These are phyloP conservation scores for Brassica hybrid DNA, from an alignment of 441 rosid genomes.

Conservation along the genomic window DNA sequence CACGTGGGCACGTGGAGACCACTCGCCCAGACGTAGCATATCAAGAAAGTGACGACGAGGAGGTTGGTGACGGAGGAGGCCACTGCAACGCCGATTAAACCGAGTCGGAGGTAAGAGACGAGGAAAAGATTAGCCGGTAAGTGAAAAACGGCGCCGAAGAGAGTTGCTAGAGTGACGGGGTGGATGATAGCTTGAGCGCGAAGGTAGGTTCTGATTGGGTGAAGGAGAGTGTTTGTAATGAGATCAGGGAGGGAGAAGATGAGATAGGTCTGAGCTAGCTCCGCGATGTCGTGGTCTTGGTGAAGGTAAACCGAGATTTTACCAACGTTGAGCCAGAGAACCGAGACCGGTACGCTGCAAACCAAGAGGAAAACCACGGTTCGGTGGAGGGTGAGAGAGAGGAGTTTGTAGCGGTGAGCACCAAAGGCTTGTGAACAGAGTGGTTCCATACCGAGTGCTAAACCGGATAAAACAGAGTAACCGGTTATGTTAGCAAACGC, in stretches of 20 bases:
- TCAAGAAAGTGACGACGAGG: slow-evolving; percentile 54
- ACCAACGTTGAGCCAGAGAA: slow-evolving; percentile 74
- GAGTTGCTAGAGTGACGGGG: slow-evolving; percentile 78
- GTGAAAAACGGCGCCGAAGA: slow-evolving; percentile 70
- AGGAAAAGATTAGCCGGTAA: slow-evolving; percentile 70
- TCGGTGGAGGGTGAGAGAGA: slow-evolving; percentile 91
- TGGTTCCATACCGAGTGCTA: slow-evolving; percentile 93
- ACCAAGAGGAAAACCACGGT: slow-evolving; percentile 70
- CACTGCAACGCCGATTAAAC: slow-evolving; percentile 76
- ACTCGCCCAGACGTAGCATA: slow-evolving; percentile 55
- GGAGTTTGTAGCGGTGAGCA: slow-evolving; percentile 78
- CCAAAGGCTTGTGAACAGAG: slow-evolving; percentile 97
- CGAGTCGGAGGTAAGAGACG: slow-evolving; percentile 64
- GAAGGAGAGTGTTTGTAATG: slow-evolving; percentile 74
- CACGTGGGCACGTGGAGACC: slow-evolving; percentile 64
- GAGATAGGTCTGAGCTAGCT: slow-evolving; percentile 68
- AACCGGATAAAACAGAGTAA: slow-evolving; percentile 94
- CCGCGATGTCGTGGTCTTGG: slow-evolving; percentile 75
- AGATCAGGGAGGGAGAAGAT: slow-evolving; percentile 88
- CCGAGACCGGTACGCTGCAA: slow-evolving; percentile 67
- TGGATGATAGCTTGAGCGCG: slow-evolving; percentile 90
- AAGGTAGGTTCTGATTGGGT: slow-evolving; percentile 97
- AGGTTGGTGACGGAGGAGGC: slow-evolving; percentile 69
- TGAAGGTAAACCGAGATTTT: slow-evolving; percentile 60
- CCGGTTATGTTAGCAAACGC: slow-evolving; percentile 97